Conservation (phyloP, 768 basidiomycete species). For the Leccinum subgranulosum region DNA sequence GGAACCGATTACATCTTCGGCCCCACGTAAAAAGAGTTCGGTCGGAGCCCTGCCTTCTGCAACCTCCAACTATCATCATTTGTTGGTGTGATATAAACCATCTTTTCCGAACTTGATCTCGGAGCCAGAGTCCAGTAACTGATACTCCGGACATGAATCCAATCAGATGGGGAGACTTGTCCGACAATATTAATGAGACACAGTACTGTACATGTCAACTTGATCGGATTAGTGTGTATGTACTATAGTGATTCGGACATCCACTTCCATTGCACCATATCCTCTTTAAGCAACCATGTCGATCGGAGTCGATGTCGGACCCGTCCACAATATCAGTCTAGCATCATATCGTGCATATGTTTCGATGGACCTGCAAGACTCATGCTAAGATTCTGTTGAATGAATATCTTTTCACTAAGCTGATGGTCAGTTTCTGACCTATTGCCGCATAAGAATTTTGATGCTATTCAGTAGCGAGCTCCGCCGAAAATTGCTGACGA, state of each 20-base stretch:
- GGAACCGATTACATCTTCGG: conserved; percentile 20
- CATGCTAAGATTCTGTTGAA: not conserved
- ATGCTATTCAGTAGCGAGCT: not conserved
- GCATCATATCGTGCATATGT: not conserved
- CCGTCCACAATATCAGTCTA: not conserved
- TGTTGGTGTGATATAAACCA: not conserved
- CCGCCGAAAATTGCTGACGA: not conserved
- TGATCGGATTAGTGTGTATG: not conserved
- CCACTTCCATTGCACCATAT: conserved; percentile 16
- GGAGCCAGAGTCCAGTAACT: not conserved
- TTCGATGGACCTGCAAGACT: not conserved
- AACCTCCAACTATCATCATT: not conserved
- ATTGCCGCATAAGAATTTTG: not conserved
- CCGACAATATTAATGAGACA: not conserved
- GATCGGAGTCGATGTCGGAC: conserved; percentile 7
- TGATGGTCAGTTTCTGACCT: not conserved
- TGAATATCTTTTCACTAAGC: not conserved
- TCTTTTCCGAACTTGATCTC: not conserved
- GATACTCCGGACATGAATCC: not conserved
- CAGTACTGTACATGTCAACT: not conserved
- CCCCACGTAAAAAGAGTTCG: conserved; percentile 11
- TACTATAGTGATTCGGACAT: not conserved
- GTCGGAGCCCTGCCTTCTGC: conserved; percentile 1
- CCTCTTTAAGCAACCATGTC: conserved; percentile 3
- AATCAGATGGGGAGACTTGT: not conserved